These are phyloP conservation scores for Aureobasidium subglaciale DNA, from an alignment of 2,329 filamentous ascomycete species.

Conservation along the genomic window DNA sequence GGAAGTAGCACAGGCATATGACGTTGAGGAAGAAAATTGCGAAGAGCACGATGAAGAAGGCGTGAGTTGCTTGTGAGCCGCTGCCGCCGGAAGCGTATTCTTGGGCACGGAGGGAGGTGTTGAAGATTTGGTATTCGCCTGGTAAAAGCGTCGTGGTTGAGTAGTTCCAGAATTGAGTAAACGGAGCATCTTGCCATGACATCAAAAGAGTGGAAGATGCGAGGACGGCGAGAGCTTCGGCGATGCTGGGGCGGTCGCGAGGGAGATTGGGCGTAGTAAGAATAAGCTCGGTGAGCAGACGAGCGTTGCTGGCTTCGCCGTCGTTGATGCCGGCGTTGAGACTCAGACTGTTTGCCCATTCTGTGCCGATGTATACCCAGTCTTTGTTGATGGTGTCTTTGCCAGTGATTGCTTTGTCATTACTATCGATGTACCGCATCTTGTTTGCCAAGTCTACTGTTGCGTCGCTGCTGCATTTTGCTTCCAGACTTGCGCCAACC, in stretches of 20 bases:
- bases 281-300: slow-evolving; percentile 39
- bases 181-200: slow-evolving; percentile 53
- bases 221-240: slow-evolving; percentile 66
- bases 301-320: slow-evolving; percentile 37
- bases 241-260: slow-evolving; percentile 55
- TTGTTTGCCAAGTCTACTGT: slow-evolving; percentile 32
- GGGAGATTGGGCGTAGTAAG: slow-evolving; percentile 37
- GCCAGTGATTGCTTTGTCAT: slow-evolving; percentile 48
- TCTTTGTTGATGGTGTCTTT: slow-evolving; percentile 34
- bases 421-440: slow-evolving; percentile 48
- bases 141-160: slow-evolving; percentile 29
- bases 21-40: slow-evolving; percentile 62
- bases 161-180: slow-evolving; percentile 41
- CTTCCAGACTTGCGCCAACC: slow-evolving; percentile 51
- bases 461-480: slow-evolving; percentile 52
- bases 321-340: slow-evolving; percentile 38
- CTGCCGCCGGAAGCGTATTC: slow-evolving; percentile 62
- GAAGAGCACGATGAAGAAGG: slow-evolving; percentile 61
- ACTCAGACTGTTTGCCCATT: slow-evolving; percentile 38
- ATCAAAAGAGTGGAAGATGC: slow-evolving; percentile 60
- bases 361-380: slow-evolving; percentile 38
- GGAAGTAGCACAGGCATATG: slow-evolving; percentile 57
- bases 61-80: slow-evolving; percentile 42
- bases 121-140: slow-evolving; percentile 53
- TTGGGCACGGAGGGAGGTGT: slow-evolving; percentile 55